These are phyloP conservation scores for Areca catechu DNA, from an alignment of 176 grass and related monocot species.

Conservation along the genomic window DNA sequence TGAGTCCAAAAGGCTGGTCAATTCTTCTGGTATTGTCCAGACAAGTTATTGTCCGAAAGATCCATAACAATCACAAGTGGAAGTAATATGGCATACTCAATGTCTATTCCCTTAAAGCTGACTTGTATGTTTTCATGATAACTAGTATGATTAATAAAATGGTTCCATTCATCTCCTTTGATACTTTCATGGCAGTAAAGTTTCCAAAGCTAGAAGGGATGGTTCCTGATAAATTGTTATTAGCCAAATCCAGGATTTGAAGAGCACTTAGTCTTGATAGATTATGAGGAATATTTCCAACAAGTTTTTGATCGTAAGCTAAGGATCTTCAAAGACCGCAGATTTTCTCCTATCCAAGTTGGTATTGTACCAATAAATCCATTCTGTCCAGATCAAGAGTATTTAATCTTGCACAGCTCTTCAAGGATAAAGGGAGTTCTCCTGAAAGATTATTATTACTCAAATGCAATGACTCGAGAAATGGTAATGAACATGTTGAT, in stretches of 20 bases:
- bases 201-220: background rate
- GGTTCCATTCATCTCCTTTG: no score
- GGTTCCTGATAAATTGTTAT: slow-evolving; percentile 9
- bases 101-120: no score
- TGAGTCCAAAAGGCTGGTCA: no score
- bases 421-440: background rate
- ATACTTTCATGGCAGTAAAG: no score
- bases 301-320: slow-evolving; percentile 16
- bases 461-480: no score
- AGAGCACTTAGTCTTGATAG: slow-evolving; percentile 6
- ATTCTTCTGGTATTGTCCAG: no score
- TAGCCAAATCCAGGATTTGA: background rate
- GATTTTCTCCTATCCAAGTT: slow-evolving; percentile 1
- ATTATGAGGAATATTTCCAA: slow-evolving; percentile 16
- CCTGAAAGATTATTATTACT: background rate
- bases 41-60: no score
- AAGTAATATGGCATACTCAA: no score
- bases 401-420: background rate
- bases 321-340: background rate
- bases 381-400: slow-evolving; percentile 14
- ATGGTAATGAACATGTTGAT: no score
- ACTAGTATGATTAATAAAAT: no score
- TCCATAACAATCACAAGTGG: no score
- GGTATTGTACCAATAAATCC: slow-evolving; percentile 4
- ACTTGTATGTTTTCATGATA: no score